These are phyloP conservation scores for Taxillus chinensis DNA, from an alignment of 164 flowering plant species.

Conservation along the genomic window DNA sequence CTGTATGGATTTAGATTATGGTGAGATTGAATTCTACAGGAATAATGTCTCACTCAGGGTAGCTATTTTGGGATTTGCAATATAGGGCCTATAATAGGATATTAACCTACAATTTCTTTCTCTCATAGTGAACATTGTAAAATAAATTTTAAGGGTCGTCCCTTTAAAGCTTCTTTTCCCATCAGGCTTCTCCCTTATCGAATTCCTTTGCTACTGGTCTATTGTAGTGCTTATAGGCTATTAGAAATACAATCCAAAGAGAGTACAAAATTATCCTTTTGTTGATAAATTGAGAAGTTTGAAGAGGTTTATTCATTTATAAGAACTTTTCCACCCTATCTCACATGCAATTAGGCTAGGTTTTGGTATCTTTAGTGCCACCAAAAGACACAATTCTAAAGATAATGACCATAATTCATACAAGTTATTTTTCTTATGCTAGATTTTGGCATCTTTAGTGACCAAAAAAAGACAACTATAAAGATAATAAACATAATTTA, in stretches of 20 bases:
- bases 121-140: conserved; percentile 89
- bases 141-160: conserved; percentile 76
- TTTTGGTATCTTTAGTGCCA: conserved; percentile 39
- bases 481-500: too few relatives aligned
- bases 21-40: conserved; percentile 68
- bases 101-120: conserved; percentile 85
- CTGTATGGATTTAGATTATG: conserved; percentile 79
- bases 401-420: too few relatives aligned
- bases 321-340: conserved; percentile 54
- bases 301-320: conserved; percentile 59
- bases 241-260: conserved; percentile 42
- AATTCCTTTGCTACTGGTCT: conserved; percentile 26
- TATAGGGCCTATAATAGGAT: conserved; percentile 69
- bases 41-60: conserved; percentile 83
- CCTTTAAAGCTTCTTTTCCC: conserved; percentile 70
- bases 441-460: too few relatives aligned
- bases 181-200: conserved; percentile 52
- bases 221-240: conserved; percentile 57
- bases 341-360: conserved; percentile 55
- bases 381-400: too few relatives aligned
- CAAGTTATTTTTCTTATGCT: too few relatives aligned
- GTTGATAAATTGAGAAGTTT: conserved; percentile 62
- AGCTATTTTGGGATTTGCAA: conserved; percentile 58
- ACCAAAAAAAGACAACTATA: too few relatives aligned
- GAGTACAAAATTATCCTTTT: conserved; percentile 31